phyloP scores from a whole-genome alignment of 495 filamentous ascomycete species.

The Daldinia caldariorum region DNA sequence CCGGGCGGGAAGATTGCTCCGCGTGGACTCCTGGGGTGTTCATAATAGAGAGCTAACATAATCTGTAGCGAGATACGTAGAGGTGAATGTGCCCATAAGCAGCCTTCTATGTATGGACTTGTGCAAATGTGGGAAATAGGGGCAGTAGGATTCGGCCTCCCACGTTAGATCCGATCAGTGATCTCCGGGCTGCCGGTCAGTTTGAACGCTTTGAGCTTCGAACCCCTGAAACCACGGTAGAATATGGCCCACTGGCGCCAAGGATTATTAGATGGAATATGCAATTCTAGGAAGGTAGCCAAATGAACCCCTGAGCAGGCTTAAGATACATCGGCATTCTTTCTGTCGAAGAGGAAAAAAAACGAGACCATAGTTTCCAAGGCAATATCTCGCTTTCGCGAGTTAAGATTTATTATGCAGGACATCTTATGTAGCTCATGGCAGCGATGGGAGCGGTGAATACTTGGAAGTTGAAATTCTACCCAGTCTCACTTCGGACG shows the following conservation, averaged over 20 bases:
- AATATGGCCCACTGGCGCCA: conserved; percentile 18
- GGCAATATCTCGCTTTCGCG: conserved; percentile 21
- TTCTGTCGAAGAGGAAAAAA: conserved; percentile 20
- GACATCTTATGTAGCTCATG: conserved; percentile 22
- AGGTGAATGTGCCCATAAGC: neutral
- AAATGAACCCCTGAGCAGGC: conserved; percentile 32
- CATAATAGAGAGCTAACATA: neutral
- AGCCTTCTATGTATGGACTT: conserved; percentile 3
- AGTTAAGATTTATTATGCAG: conserved; percentile 32
- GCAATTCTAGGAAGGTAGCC: conserved; percentile 11
- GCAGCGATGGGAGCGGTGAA: conserved; percentile 1
- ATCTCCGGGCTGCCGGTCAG: conserved; percentile 41
- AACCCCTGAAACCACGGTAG: conserved; percentile 32
- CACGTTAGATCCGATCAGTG: conserved; percentile 43
- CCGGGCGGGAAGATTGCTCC: conserved; percentile 28
- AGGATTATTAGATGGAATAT: conserved; percentile 37
- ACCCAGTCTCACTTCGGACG: conserved; percentile 12
- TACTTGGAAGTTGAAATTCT: conserved; percentile 7
- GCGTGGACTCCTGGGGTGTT: neutral
- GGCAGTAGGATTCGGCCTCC: conserved; percentile 34
- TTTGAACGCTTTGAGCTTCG: conserved; percentile 21
- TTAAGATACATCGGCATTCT: conserved; percentile 16
- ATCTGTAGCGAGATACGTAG: neutral
- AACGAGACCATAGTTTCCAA: conserved; percentile 25
- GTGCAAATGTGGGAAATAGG: conserved; percentile 35